Base-by-base conservation (phyloP, 2,329 filamentous ascomycete species). In the Fusarium abutilonis region DNA sequence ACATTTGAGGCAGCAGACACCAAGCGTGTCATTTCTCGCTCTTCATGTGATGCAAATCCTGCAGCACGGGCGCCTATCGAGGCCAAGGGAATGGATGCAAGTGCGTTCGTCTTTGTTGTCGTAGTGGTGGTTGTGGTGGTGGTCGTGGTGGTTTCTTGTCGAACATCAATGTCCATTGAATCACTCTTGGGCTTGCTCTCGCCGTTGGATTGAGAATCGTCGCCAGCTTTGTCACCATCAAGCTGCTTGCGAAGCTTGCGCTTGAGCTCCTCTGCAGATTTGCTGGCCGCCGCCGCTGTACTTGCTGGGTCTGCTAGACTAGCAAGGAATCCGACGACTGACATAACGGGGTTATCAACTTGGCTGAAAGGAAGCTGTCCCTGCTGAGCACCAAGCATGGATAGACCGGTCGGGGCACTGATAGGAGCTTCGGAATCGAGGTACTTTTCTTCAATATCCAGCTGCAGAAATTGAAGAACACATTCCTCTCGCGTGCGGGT, bases 401-500 rank as follows among this genome's bases (percentile, higher is more conserved):
- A 81, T 52, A 91, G 80, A 8, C 87, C 85, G 1, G 79, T 84
- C 10, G 82, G 83, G 43, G 81, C 80, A 55, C 79, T 81, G 49
- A 84, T 76, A 2, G 75, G 70, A 4, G 72, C 68, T 70, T 94
- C 89, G 8, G 92, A 87, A 70, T 98, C 93, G 9, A 97, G 82
- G 72, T 97, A 99, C 75, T 96, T 96, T 79, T 97, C 94, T 75
- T 98, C 95, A 61, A 99, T 99, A 68, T 97, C 94, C 32, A 99
- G 83, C 73, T 97, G 93, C 64, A 99, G 77, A 80, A 99, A 99
- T 74, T 97, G 95, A 69, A 98, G 84, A 14, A 98, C 94, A 75
- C 95, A 99, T 78, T 99, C 94, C 76, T 99, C 96, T 49, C 92
- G 86, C 2, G 93, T 97, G 58, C 94, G 89, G 3, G 92, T 96